Conservation (phyloP, 179 eudicot species). For the Silene noctiflora region DNA sequence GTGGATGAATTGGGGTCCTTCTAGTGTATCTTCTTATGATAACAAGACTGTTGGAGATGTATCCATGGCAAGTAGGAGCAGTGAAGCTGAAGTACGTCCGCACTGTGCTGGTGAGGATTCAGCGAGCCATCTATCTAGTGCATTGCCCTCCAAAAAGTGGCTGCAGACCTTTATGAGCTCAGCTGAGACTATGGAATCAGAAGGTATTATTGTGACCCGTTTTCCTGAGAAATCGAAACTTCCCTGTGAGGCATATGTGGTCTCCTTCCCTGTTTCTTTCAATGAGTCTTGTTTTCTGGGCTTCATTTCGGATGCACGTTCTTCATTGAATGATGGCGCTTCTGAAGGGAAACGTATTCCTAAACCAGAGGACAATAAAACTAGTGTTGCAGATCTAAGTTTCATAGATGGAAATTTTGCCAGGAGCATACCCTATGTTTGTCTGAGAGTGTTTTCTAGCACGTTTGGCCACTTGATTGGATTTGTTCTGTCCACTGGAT, state of each 20-base stretch:
- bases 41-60: conserved; percentile 28
- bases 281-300: conserved; percentile 39
- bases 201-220: conserved; percentile 46
- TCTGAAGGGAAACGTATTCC: conserved; percentile 23
- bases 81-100: conserved; percentile 30
- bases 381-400: conserved; percentile 23
- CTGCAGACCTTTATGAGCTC: conserved; percentile 57
- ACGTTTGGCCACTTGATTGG: conserved; percentile 62
- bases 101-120: conserved; percentile 31
- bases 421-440: conserved; percentile 38
- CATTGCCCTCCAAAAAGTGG: conserved; percentile 56
- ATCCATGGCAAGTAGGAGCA: conserved; percentile 13
- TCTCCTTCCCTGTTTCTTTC: conserved; percentile 64
- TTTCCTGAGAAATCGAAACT: conserved; percentile 55
- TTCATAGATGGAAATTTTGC: conserved; percentile 24
- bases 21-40: conserved; percentile 26
- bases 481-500: conserved; percentile 45
- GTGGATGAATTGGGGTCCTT: conserved; percentile 92
- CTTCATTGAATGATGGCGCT: conserved; percentile 26
- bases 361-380: conserved; percentile 24
- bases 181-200: conserved; percentile 44
- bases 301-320: conserved; percentile 31
- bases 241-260: conserved; percentile 46
- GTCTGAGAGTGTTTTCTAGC: conserved; percentile 66
- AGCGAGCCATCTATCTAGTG: conserved; percentile 25